Conservation (phyloP, 2,329 filamentous ascomycete species). For the Colletotrichum truncatum region DNA sequence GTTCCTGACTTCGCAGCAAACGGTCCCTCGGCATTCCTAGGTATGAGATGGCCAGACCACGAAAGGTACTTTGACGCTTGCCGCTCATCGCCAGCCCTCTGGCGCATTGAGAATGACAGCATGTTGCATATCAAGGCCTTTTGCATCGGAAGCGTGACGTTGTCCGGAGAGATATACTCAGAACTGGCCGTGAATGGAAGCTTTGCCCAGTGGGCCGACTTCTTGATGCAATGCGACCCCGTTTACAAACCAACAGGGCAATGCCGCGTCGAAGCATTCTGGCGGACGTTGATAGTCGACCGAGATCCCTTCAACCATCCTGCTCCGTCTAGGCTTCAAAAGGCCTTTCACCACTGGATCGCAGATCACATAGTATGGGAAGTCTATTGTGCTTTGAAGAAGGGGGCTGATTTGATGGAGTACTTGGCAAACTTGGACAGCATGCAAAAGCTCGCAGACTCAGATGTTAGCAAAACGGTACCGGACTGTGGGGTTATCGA, state of each 20-base stretch:
- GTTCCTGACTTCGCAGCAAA: constrained; percentile 35
- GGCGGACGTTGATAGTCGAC: constrained; percentile 38
- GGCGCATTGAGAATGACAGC: neutral
- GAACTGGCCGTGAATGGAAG: constrained; percentile 17
- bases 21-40: constrained; percentile 1
- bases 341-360: constrained; percentile 18
- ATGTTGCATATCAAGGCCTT: constrained; percentile 6
- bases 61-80: constrained; percentile 12
- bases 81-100: neutral
- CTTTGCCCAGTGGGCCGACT: constrained; percentile 23
- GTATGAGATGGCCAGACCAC: constrained; percentile 2
- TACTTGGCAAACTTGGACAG: neutral
- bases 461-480: constrained; percentile 14
- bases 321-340: neutral
- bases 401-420: neutral
- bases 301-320: constrained; percentile 24
- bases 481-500: neutral
- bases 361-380: constrained; percentile 19
- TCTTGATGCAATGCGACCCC: constrained; percentile 31
- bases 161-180: constrained; percentile 14
- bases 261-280: constrained; percentile 38
- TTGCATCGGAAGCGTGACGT: neutral
- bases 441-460: neutral
- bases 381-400: constrained; percentile 4
- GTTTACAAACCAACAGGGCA: constrained; percentile 33